These are phyloP conservation scores for Corymbia maculata DNA, from an alignment of 345 rosid genomes.

Conservation along the genomic window DNA sequence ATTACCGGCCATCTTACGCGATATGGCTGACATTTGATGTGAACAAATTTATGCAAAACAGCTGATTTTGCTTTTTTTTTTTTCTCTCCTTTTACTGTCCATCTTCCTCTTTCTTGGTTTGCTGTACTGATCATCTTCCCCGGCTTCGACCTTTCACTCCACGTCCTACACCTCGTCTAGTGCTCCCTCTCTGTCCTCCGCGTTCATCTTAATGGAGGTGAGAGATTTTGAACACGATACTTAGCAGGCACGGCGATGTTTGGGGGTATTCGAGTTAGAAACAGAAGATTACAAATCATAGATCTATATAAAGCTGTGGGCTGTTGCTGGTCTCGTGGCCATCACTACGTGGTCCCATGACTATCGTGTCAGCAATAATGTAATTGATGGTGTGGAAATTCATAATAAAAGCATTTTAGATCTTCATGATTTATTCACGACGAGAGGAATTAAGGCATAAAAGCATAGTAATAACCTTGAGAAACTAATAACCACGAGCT, in stretches of 20 bases:
- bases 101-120: background rate
- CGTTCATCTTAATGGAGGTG: background rate
- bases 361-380: too few relatives aligned
- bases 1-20: background rate
- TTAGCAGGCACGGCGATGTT: background rate
- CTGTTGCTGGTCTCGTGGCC: background rate
- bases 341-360: background rate
- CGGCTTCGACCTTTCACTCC: background rate
- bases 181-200: background rate
- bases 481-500: too few relatives aligned
- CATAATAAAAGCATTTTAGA: too few relatives aligned
- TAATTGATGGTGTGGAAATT: too few relatives aligned
- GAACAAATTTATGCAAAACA: background rate
- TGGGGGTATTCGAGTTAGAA: background rate
- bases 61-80: background rate
- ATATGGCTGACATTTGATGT: background rate
- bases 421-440: too few relatives aligned
- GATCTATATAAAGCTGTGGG: background rate
- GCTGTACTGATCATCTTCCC: background rate
- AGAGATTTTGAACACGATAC: background rate
- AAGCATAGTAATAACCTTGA: too few relatives aligned
- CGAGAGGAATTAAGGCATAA: too few relatives aligned
- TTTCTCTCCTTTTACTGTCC: background rate
- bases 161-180: background rate
- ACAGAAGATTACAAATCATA: background rate